These are phyloP conservation scores for Hygrocybe coccinea DNA, from an alignment of 768 basidiomycete genomes.

Conservation along the genomic window DNA sequence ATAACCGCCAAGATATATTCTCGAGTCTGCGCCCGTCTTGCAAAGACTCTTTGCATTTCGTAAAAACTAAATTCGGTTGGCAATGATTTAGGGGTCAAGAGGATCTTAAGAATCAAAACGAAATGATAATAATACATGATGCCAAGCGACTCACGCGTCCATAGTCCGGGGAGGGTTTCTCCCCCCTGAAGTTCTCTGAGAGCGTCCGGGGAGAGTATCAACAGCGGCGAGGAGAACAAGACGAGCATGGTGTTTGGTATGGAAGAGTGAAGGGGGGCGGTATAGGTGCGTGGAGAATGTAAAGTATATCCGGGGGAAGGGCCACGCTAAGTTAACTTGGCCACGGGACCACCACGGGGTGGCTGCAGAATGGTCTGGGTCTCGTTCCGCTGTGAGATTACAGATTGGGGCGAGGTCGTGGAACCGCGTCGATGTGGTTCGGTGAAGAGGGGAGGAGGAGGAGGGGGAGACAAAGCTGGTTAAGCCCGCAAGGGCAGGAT, in stretches of 20 bases:
- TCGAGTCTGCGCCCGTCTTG: conserved; percentile 79
- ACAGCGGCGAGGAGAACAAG: conserved; percentile 58
- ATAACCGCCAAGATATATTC: conserved; percentile 84
- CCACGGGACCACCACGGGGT: too few species aligned
- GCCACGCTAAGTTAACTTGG: too few species aligned
- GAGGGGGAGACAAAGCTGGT: conserved; percentile 1
- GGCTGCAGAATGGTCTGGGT: too few species aligned
- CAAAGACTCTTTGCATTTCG: conserved; percentile 75
- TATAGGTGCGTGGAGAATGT: conserved; percentile 6
- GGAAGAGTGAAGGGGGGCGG: not conserved
- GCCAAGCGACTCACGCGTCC: conserved; percentile 50
- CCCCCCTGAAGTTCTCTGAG: conserved; percentile 64
- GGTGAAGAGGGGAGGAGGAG: not conserved
- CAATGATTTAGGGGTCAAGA: conserved; percentile 5
- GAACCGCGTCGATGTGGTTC: not conserved
- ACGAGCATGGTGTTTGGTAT: conserved; percentile 38
- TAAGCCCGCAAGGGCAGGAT: not conserved
- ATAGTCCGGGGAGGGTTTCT: conserved; percentile 62
- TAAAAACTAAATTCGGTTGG: conserved; percentile 53
- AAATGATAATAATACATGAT: not conserved
- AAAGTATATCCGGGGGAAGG: too few species aligned
- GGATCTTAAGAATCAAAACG: not conserved
- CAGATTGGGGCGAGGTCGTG: not conserved
- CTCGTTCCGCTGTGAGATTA: too few species aligned
- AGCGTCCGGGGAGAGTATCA: conserved; percentile 60